Evolutionary conservation across 192 early-diverging fungal species (phyloP).

Genomic region (Coemansia sp.): DNA sequence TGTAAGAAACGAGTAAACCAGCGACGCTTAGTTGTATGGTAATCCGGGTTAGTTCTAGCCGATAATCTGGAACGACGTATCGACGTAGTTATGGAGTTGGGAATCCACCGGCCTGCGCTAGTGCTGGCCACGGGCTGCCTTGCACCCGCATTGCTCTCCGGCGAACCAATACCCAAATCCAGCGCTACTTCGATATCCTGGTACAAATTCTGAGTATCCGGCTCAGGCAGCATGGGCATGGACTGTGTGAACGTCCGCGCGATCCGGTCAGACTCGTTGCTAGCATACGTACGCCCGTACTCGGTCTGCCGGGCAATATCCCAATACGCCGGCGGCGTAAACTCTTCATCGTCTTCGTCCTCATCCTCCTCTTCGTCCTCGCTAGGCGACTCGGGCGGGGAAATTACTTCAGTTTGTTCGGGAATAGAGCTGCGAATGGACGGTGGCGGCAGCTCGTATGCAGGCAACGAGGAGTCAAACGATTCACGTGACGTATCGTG

Average conservation of each 20-base stretch:
- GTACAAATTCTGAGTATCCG: too few relatives aligned
- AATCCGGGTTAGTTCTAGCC: not conserved
- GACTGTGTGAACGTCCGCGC: not conserved
- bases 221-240: not conserved
- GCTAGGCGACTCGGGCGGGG: too few relatives aligned
- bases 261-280: not conserved
- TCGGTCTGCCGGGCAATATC: too few relatives aligned
- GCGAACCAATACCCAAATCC: too few relatives aligned
- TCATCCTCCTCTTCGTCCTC: too few relatives aligned
- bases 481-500: conserved; percentile 16
- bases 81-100: not conserved
- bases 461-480: conserved; percentile 27
- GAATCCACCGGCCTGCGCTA: not conserved
- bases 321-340: conserved; percentile 30
- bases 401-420: not conserved
- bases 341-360: too few relatives aligned
- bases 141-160: not conserved
- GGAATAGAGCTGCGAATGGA: conserved; percentile 3
- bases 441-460: conserved; percentile 32
- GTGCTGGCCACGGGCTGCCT: not conserved
- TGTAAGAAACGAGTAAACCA: not conserved
- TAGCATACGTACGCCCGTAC: conserved; percentile 22
- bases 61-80: not conserved
- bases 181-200: too few relatives aligned
- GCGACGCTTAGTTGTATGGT: not conserved